Conservation (phyloP, 192 early-diverging fungal species). For the Podila verticillata region DNA sequence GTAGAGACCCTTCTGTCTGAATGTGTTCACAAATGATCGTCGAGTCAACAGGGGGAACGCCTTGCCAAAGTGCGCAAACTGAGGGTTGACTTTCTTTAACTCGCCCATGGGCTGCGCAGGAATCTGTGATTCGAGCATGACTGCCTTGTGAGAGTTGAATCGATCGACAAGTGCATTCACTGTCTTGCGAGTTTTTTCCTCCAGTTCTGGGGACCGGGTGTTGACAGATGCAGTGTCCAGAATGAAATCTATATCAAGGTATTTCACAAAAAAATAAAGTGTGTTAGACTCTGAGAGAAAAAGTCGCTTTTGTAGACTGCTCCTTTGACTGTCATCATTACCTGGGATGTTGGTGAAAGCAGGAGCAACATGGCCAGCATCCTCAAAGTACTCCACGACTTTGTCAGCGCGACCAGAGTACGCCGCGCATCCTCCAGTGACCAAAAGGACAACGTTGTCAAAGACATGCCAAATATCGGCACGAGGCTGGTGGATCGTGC, state of each 20-base stretch:
- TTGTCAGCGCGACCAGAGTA: slow-evolving; percentile 50
- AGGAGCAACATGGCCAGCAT: slow-evolving; percentile 42
- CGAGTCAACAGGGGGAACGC: slow-evolving; percentile 40
- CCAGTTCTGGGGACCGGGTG: slow-evolving; percentile 23
- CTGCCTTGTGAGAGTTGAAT: slow-evolving; percentile 28
- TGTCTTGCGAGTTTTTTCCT: slow-evolving; percentile 23
- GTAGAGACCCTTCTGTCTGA: slow-evolving; percentile 46
- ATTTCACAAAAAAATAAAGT: background rate
- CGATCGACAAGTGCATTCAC: slow-evolving; percentile 28
- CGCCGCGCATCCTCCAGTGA: slow-evolving; percentile 61
- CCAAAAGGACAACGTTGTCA: slow-evolving; percentile 81
- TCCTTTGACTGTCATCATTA: background rate
- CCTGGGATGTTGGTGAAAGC: slow-evolving; percentile 40
- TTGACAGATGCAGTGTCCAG: slow-evolving; percentile 47
- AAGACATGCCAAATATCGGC: slow-evolving; percentile 83
- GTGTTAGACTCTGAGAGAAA: too few relatives aligned
- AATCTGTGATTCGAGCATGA: slow-evolving; percentile 27
- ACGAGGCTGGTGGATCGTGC: slow-evolving; percentile 91
- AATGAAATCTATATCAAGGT: slow-evolving; percentile 26
- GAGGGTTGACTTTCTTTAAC: slow-evolving; percentile 31
- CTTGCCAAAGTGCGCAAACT: slow-evolving; percentile 31
- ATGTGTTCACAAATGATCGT: slow-evolving; percentile 45
- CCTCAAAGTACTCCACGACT: slow-evolving; percentile 49
- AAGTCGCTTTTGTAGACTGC: background rate
- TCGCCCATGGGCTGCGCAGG: slow-evolving; percentile 6